Conservation (phyloP, 495 filamentous ascomycete genomes). For the Aspergillus nanangensis region DNA sequence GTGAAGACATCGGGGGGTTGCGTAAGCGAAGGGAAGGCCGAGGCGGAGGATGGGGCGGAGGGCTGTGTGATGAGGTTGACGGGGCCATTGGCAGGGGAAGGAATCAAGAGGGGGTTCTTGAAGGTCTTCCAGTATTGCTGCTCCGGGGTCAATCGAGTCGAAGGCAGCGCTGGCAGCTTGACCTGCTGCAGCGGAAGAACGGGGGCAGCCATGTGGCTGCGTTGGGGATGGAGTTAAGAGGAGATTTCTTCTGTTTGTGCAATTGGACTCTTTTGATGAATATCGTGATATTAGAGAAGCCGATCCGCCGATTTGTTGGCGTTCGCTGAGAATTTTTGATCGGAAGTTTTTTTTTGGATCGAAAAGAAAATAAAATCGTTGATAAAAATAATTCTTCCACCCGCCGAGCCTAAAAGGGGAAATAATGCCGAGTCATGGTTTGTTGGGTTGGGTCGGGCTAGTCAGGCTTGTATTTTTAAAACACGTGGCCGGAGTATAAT, state of each 20-base stretch:
- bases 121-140: constrained; percentile 94
- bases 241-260: neutral
- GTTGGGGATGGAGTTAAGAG: constrained; percentile 1
- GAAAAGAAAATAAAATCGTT: neutral
- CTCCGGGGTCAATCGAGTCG: constrained; percentile 65
- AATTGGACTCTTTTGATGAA: too few relatives aligned
- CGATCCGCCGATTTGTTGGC: too few relatives aligned
- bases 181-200: constrained; percentile 76
- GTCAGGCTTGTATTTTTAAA: too few relatives aligned
- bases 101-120: constrained; percentile 78
- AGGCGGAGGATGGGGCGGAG: constrained; percentile 41
- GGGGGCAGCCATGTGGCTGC: constrained; percentile 78
- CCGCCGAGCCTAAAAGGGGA: neutral
- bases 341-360: constrained; percentile 4
- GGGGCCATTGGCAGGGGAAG: constrained; percentile 77
- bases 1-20: constrained; percentile 73
- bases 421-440: too few relatives aligned
- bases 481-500: too few relatives aligned
- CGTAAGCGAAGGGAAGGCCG: constrained; percentile 42
- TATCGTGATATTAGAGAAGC: too few relatives aligned
- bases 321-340: neutral
- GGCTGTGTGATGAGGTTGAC: constrained; percentile 88
- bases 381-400: too few relatives aligned
- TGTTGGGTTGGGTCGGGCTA: too few relatives aligned
- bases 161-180: constrained; percentile 64